A percentile compares a stretch with the other conserved stretches of the same genome.
Evolutionary conservation across 495 filamentous ascomycete species (phyloP).

Genomic region (Aspergillus nidulans): DNA sequence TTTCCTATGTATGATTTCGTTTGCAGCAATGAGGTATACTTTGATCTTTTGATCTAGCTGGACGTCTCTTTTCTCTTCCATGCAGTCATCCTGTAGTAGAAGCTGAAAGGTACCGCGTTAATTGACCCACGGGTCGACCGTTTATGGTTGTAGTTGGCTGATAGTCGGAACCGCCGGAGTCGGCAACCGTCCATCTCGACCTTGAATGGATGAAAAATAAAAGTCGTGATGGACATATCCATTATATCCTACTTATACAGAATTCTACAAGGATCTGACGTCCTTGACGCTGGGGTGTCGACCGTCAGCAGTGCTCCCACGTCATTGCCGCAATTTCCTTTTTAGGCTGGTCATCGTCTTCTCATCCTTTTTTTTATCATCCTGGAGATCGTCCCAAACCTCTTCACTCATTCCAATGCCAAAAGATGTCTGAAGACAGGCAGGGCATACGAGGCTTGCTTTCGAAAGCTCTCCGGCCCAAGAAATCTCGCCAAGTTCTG

Average conservation of each 20-base stretch:
- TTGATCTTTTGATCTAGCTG: background rate
- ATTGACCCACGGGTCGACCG: background rate
- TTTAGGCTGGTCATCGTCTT: background rate
- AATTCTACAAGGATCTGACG: background rate
- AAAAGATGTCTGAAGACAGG: conserved; percentile 34
- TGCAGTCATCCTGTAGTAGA: background rate
- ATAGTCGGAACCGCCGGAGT: conserved; percentile 2
- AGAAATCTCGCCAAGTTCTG: conserved; percentile 45
- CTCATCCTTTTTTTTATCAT: conserved; percentile 5
- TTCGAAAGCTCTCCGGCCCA: conserved; percentile 35
- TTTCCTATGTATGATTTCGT: background rate
- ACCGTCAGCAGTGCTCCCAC: background rate
- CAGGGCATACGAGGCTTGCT: conserved; percentile 33
- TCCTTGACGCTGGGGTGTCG: background rate
- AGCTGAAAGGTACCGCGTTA: background rate
- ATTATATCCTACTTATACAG: background rate
- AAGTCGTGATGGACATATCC: background rate
- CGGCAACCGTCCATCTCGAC: background rate
- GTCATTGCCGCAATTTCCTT: conserved; percentile 6
- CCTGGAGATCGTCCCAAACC: background rate
- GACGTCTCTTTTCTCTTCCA: too few relatives aligned
- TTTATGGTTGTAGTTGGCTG: background rate
- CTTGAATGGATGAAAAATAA: background rate
- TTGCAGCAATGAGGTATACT: background rate
- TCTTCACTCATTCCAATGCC: background rate